Conservation (phyloP, 768 basidiomycete species). For the Pulveroboletus frians region DNA sequence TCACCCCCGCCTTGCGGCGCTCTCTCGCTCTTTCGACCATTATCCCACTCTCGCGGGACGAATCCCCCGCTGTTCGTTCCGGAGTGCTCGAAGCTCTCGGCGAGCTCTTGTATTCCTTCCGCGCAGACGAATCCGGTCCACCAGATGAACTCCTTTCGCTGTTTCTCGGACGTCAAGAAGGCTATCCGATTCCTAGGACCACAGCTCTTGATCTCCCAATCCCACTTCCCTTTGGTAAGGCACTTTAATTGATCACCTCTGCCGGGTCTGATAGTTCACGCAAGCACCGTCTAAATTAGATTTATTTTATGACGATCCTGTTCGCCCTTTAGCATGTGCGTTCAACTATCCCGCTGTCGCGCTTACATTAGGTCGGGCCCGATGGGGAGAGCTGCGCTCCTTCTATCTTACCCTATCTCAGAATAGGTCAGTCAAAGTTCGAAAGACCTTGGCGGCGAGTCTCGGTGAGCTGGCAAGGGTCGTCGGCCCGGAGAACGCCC, state of each 20-base stretch:
- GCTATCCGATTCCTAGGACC: conserved; percentile 33
- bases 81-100: conserved; percentile 84
- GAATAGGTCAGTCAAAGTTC: conserved; percentile 58
- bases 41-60: conserved; percentile 57
- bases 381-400: conserved; percentile 71
- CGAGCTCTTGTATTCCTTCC: conserved; percentile 83
- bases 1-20: conserved; percentile 54
- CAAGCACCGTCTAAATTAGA: conserved; percentile 32
- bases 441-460: conserved; percentile 79
- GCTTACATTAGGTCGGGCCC: conserved; percentile 66
- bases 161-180: conserved; percentile 62
- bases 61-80: conserved; percentile 61
- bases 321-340: conserved; percentile 72
- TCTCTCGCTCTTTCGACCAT: conserved; percentile 63
- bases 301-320: conserved; percentile 56
- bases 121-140: conserved; percentile 53
- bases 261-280: conserved; percentile 3
- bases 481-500: conserved; percentile 65
- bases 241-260: neutral
- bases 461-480: conserved; percentile 86
- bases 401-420: conserved; percentile 62
- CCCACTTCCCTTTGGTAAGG: conserved; percentile 18
- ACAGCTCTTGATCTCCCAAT: conserved; percentile 4
- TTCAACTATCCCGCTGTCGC: conserved; percentile 92
- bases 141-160: conserved; percentile 70